Percentiles rank a stretch among this genome's conserved stretches.
These are phyloP conservation scores for Trichophyton mentagrophytes DNA, from an alignment of 2,329 filamentous ascomycete species.

Conservation along the genomic window DNA sequence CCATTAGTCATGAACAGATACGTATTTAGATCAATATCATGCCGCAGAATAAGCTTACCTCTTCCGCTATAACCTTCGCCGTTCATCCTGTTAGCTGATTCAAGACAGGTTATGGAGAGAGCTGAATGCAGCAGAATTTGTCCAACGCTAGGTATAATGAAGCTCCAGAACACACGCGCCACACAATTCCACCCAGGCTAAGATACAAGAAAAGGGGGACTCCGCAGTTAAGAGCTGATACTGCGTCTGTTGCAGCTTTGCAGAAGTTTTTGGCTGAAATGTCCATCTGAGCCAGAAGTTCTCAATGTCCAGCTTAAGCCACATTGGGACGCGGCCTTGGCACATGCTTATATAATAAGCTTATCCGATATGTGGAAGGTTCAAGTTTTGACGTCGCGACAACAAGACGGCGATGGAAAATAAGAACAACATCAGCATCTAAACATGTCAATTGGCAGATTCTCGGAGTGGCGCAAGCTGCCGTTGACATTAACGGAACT, in stretches of 20 bases:
- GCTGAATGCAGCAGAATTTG: neutral
- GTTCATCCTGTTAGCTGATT: slow-evolving; percentile 49
- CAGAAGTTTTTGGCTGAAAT: neutral
- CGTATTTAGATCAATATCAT: neutral
- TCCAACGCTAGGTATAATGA: neutral
- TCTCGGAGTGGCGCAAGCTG: slow-evolving; percentile 76
- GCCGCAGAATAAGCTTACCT: slow-evolving; percentile 41
- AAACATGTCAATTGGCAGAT: slow-evolving; percentile 33
- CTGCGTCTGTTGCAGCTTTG: neutral
- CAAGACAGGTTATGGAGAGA: neutral
- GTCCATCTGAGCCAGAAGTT: neutral
- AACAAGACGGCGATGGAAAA: neutral
- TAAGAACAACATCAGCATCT: neutral
- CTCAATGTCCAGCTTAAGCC: neutral
- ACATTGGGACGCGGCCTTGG: neutral
- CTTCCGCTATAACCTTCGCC: slow-evolving; percentile 69
- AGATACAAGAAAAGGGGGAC: too few relatives aligned
- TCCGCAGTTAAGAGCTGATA: neutral
- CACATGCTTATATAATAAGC: neutral
- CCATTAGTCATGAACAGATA: neutral
- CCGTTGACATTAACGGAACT: slow-evolving; percentile 73
- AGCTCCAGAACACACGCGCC: neutral
- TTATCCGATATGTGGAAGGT: neutral
- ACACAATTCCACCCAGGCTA: neutral
- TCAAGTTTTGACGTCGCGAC: neutral